Base-by-base conservation (phyloP, 192 early-diverging fungal species). In the Nowakowskiella sp. region DNA sequence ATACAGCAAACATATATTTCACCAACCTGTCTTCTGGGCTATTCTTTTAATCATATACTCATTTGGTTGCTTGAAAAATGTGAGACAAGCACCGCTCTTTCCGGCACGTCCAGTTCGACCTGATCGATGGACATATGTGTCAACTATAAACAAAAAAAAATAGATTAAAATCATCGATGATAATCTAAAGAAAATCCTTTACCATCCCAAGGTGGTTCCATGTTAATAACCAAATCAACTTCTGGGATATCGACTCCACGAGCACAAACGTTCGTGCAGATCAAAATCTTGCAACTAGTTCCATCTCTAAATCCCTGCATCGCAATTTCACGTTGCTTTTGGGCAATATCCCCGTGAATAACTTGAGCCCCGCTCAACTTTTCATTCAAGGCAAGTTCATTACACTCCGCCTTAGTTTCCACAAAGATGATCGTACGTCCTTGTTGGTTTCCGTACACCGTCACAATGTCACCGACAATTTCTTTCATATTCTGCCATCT, bases 171-270 rank as follows among this genome's bases (percentile, higher is more conserved):
- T 47, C 47, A 13, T 19, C 19, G 19, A 39, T 13, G 13, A 27
- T 28, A 13, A 10, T 47, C 10, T 10, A 13, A 47, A 47, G 34
- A 28, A 47, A 10, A 10, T 13, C 13, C n/a, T 13, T 13, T 39
- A 13, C 19, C 71, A 65, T 97, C 92, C 64, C 81, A 79, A 51
- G 92, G 92, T 39, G 92, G 92, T 57, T 95, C 90, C 58, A 84
- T 85, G 72, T 97, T 95, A 74, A 97, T 89, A 19, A 97, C 94
- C 31, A 97, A 71, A 76, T 95, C 94, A 43, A 95, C 90, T 72
- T 92, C 86, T 33, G 90, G 90, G 58, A 97, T 93, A 76, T 95
- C 91, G 53, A 95, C 76, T 58, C 94, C 94, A 68, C 94, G 89
- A 25, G 91, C 92, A 31, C 86, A 80, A 21, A 97, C 94, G 66